Conservation (phyloP, 176 grass and related monocot species). For the Triticum turgidum region DNA sequence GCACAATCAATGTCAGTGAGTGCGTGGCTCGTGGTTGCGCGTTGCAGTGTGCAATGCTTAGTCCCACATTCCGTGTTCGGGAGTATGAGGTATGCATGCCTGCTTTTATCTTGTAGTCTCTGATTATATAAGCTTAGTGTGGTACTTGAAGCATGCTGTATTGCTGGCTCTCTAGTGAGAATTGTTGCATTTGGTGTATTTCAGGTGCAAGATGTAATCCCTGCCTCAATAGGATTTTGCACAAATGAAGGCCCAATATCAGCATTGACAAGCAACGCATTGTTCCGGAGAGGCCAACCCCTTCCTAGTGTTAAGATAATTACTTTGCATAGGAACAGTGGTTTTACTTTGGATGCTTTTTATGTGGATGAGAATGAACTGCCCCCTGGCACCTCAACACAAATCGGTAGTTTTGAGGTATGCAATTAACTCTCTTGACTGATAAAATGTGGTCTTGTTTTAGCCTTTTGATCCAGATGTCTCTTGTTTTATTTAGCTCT, state of each 20-base stretch:
- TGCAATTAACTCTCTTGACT: background rate
- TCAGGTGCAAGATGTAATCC: constrained; percentile 89
- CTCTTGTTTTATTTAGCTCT: background rate
- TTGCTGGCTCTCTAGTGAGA: background rate
- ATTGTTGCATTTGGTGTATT: constrained; percentile 1
- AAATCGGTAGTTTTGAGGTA: constrained; percentile 86
- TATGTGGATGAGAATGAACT: constrained; percentile 80
- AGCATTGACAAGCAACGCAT: constrained; percentile 45
- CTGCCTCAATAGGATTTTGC: constrained; percentile 74
- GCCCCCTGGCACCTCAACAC: constrained; percentile 54
- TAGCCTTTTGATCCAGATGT: constrained; percentile 14
- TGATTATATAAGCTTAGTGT: background rate
- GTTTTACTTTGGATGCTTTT: constrained; percentile 82
- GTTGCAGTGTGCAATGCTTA: constrained; percentile 94
- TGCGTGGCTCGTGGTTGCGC: constrained; percentile 89
- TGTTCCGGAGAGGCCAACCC: constrained; percentile 74
- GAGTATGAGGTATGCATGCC: constrained; percentile 71
- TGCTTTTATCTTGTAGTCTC: constrained; percentile 6
- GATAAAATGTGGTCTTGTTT: background rate
- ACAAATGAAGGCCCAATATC: constrained; percentile 63
- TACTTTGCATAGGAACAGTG: constrained; percentile 45
- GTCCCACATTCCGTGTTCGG: constrained; percentile 79
- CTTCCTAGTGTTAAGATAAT: constrained; percentile 89
- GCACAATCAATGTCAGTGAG: constrained; percentile 92
- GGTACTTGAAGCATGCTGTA: constrained; percentile 9